phyloP scores from a whole-genome alignment of 2,329 filamentous ascomycete genomes.

The Epichloe typhina region DNA sequence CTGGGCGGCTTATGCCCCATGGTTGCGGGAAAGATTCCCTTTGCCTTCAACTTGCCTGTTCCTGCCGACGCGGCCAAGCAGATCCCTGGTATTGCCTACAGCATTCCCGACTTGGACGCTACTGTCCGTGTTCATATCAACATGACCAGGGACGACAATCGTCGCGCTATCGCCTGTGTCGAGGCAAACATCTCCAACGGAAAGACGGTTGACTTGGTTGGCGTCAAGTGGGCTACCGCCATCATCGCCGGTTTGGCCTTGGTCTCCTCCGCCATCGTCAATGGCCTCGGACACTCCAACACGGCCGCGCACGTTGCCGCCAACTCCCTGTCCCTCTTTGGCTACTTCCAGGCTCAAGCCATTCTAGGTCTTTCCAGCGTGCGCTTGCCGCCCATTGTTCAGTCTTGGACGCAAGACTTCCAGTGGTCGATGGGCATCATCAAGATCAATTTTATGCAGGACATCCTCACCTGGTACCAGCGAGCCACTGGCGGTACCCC shows the following conservation, averaged over 20 bases:
- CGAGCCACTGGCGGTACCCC: slow-evolving; percentile 81
- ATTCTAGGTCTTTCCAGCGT: slow-evolving; percentile 79
- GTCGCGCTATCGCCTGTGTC: slow-evolving; percentile 62
- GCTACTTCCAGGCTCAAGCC: slow-evolving; percentile 89
- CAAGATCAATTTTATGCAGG: slow-evolving; percentile 71
- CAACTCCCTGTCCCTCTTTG: slow-evolving; percentile 85
- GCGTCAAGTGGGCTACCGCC: slow-evolving; percentile 81
- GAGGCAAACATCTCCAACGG: slow-evolving; percentile 82
- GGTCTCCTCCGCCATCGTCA: slow-evolving; percentile 75
- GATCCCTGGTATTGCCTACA: slow-evolving; percentile 77
- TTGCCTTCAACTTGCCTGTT: slow-evolving; percentile 56
- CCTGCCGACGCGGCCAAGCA: slow-evolving; percentile 40
- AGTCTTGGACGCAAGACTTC: slow-evolving; percentile 94
- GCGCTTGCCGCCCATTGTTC: slow-evolving; percentile 71
- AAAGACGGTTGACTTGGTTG: slow-evolving; percentile 79
- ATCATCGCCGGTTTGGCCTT: slow-evolving; percentile 76
- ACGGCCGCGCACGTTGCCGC: slow-evolving; percentile 89
- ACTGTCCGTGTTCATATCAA: slow-evolving; percentile 74
- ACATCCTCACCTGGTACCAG: slow-evolving; percentile 90
- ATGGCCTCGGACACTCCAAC: slow-evolving; percentile 82
- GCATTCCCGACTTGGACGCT: slow-evolving; percentile 81
- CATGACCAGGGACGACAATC: slow-evolving; percentile 40
- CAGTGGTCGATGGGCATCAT: slow-evolving; percentile 98
- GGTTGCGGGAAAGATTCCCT: slow-evolving; percentile 68
- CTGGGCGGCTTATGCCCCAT: slow-evolving; percentile 79